A percentile compares a stretch with the other conserved stretches of the same genome.
Evolutionary conservation across 2,329 filamentous ascomycete species (phyloP).

Genomic region (Colletotrichum sp.): DNA sequence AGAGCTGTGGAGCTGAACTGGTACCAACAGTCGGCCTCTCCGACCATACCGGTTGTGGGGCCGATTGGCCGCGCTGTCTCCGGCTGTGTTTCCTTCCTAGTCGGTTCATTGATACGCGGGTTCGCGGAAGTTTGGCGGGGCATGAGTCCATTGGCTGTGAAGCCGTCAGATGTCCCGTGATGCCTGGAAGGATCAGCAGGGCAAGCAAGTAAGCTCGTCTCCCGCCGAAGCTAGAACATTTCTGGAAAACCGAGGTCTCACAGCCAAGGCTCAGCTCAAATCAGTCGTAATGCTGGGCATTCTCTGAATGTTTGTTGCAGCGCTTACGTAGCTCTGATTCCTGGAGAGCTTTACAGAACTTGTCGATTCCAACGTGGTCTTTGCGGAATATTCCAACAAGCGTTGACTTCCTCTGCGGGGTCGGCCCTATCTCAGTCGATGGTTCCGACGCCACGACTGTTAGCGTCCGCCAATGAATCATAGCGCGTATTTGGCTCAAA

Average conservation of each 20-base stretch:
- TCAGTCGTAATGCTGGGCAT: not conserved
- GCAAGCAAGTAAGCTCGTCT: not conserved
- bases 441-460: not conserved
- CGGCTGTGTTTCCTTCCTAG: not conserved
- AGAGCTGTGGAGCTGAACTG: not conserved
- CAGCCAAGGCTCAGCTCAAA: not conserved
- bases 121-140: not conserved
- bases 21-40: not conserved
- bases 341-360: not conserved
- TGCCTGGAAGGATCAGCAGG: not conserved
- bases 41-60: conserved; percentile 1
- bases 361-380: not conserved
- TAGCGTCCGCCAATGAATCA: not conserved
- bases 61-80: not conserved
- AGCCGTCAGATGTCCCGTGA: not conserved
- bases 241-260: not conserved
- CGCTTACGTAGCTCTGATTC: not conserved
- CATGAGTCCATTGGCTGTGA: not conserved
- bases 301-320: accelerated
- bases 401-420: not conserved
- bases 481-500: not conserved
- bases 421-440: not conserved
- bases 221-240: not conserved
- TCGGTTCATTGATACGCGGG: not conserved
- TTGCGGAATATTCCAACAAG: not conserved